Percentiles rank a stretch among this genome's conserved stretches.
phyloP scores from a whole-genome alignment of 192 early-diverging fungal species.

The Obelidium mucronatum region DNA sequence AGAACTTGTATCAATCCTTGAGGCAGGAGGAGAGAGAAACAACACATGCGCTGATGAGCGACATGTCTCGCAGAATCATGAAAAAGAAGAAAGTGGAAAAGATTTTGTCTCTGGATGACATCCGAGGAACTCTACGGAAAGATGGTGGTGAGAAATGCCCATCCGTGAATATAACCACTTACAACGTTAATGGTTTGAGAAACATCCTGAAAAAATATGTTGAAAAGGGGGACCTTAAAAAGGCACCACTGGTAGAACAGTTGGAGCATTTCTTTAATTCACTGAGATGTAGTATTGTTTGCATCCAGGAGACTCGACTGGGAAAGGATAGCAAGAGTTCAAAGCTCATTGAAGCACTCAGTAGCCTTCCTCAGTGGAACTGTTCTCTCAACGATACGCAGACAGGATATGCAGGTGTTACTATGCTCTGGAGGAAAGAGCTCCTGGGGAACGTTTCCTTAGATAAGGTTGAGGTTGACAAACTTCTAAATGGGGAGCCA shows the following conservation, averaged over 20 bases:
- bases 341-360: neutral
- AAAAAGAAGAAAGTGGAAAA: neutral
- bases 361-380: neutral
- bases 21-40: neutral
- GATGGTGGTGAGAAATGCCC: neutral
- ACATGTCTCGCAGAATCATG: neutral
- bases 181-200: conserved; percentile 2
- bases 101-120: neutral
- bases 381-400: neutral
- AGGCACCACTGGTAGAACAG: neutral
- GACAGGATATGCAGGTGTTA: conserved; percentile 3
- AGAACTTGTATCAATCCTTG: neutral
- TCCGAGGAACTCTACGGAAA: too few relatives aligned
- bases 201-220: conserved; percentile 3
- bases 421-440: neutral
- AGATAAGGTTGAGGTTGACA: neutral
- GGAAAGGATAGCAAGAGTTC: neutral
- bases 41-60: neutral
- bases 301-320: conserved; percentile 10
- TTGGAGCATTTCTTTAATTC: neutral
- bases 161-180: neutral
- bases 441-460: neutral
- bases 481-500: neutral
- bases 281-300: neutral
- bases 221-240: neutral